Evolutionary conservation across 495 filamentous ascomycete species (phyloP), one percentile per base, ranked within the genome.

Genomic region (Penicillium angulare): DNA sequence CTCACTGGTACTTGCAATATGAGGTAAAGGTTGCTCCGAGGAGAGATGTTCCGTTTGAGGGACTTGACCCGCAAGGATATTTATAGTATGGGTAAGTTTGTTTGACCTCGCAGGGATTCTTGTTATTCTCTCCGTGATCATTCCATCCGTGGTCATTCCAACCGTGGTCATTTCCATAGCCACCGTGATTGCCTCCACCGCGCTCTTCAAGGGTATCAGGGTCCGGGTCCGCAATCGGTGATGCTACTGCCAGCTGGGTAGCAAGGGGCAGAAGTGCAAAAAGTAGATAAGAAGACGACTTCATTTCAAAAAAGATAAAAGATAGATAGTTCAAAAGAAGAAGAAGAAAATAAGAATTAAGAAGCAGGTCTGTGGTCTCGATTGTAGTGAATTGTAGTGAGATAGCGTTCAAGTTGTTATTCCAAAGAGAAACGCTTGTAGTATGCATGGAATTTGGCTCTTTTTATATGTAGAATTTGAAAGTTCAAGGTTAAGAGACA

Each of bases 1-100:
- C 49, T 45, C n/a, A 52, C 49, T 52, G 49, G 26, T 52, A 52
- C 33, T 31, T 45, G 49, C 49, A 52, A 9, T 13, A 52, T 3
- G 49, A 36, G 2, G 29, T 52, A 31, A 52, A 52, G 7, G 32
- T 52, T 6, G 49, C 49, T 10, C 49, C 49, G 1, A 52, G 7
- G 15, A 36, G 29, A n/a, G 49, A 52, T 10, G 22, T 52, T 18
- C 49, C 49, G 15, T 34, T 52, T 2, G 49, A 44, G 3, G 32
- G 41, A 22, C 49, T 52, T 22, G 49, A 52, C 3, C 8, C 18
- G 32, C 49, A 52, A 15, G 49, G 49, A 16, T 52, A 52, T 24
- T 52, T 52, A 29, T 52, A 52, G 49, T 52, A 52, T 18, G 49
- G 41, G 17, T 52, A 52, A 20, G 49, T 15, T 20, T 10, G 31